A percentile compares a stretch with the other conserved stretches of the same genome.
Evolutionary conservation across 164 flowering plant species (phyloP).

Genomic region (Kalanchoe fedtschenkoi): DNA sequence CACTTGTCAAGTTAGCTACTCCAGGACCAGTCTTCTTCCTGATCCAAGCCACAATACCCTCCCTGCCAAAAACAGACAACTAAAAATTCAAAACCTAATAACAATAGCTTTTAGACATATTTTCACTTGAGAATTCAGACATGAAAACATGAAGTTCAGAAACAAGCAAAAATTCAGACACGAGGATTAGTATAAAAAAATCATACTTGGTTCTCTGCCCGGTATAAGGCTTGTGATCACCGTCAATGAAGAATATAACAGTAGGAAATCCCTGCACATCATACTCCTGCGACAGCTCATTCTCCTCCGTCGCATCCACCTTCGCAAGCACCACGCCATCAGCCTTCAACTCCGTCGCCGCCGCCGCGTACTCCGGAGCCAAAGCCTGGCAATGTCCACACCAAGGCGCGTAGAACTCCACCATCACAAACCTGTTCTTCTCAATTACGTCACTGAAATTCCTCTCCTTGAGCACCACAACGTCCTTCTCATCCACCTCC

Average conservation of each 20-base stretch:
- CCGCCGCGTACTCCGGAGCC: conserved; percentile 88
- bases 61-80: conserved; percentile 27
- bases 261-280: conserved; percentile 88
- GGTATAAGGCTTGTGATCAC: conserved; percentile 58
- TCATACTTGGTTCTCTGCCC: conserved; percentile 62
- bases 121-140: neutral
- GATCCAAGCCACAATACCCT: conserved; percentile 82
- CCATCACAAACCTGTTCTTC: conserved; percentile 69
- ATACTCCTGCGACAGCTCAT: conserved; percentile 63
- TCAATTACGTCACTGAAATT: conserved; percentile 56
- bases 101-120: too few relatives aligned
- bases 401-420: conserved; percentile 96
- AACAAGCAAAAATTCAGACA: neutral
- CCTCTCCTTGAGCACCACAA: conserved; percentile 59
- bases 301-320: conserved; percentile 81
- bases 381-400: conserved; percentile 84
- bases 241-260: conserved; percentile 65
- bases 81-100: neutral
- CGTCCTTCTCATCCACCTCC: conserved; percentile 73
- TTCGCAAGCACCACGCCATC: conserved; percentile 64
- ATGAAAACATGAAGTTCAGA: neutral
- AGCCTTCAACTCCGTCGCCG: conserved; percentile 77
- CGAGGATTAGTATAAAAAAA: neutral
- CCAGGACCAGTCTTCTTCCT: conserved; percentile 94
- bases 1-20: conserved; percentile 46